phyloP scores from a whole-genome alignment of 306 rosid species.

The Castanopsis chinensis region DNA sequence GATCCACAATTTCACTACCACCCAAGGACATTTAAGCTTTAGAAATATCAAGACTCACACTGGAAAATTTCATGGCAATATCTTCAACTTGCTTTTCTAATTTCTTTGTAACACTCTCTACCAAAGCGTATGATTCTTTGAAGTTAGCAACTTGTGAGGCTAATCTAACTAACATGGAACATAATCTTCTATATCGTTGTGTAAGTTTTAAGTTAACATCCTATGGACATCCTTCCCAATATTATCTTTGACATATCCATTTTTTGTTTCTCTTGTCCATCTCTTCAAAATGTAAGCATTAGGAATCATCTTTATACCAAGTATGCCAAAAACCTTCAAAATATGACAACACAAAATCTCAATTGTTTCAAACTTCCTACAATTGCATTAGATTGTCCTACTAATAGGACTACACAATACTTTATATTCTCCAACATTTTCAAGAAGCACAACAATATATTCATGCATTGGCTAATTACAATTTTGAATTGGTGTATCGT shows the following conservation, averaged over 20 bases:
- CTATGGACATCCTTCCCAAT: background rate
- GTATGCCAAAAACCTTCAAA: background rate
- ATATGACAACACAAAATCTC: background rate
- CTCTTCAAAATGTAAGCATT: background rate
- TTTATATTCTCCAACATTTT: background rate
- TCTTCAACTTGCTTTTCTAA: too few species aligned
- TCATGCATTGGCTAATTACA: background rate
- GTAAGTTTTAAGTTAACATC: background rate
- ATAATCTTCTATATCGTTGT: background rate
- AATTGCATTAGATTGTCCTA: background rate
- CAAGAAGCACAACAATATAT: background rate
- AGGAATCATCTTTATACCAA: background rate
- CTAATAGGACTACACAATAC: background rate
- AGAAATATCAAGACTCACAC: background rate
- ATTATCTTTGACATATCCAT: background rate
- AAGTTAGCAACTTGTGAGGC: background rate
- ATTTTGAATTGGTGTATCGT: background rate
- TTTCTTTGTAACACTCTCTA: background rate
- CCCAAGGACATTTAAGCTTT: background rate
- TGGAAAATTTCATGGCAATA: too few species aligned
- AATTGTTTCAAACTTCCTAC: background rate
- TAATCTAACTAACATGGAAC: background rate
- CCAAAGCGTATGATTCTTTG: background rate
- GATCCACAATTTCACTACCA: background rate
- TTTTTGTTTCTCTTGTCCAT: background rate